Evolutionary conservation across 495 filamentous ascomycete genomes (phyloP), one percentile per base, ranked within the genome.

Genomic region (Trypethelium eluteriae): DNA sequence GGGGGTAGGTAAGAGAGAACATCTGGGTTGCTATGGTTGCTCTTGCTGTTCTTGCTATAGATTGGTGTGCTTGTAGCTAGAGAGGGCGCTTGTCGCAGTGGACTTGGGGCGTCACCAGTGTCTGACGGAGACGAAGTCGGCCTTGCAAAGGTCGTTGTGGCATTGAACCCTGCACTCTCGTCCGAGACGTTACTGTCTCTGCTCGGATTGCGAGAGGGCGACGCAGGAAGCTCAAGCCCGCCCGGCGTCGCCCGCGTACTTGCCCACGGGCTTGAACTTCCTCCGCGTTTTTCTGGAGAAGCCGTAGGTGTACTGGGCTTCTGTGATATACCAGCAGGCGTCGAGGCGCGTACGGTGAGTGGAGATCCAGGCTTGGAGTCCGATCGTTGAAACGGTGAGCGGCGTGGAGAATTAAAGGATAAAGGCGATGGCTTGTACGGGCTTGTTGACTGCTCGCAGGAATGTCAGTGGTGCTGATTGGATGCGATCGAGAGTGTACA

Each of bases 341-440:
- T 74, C 3, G 70, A 66, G 14, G 71, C 72, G 16, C 70, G 65
- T 11, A 73, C 64, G 5, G 74, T 73, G 1, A 72, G 69, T 6
- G 72, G 70, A 39, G 74, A 74, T n/a, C 50, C 63, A 18, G 71
- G 65, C 9, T 70, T 70, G 49, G 72, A 71, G 62, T 71, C 70
- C 32, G 70, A 71, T n/a, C 74, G 72, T 53, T 70, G 67, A 68
- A 75, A 75, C 36, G 74, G 74, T 38, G 74, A 75, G 6, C 69
- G 66, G 59, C 74, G 72, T n/a, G 74, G 72, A 65, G 70, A 73
- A 66, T 74, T 75, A 72, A 75, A 75, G 66, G 74, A 74, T 18
- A 75, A 70, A 36, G 74, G 72, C 6, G 72, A 71, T 16, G 74
- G 74, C 53, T 74, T 74, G 69, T 72, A 71, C 35, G 69, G 74